Conservation (phyloP, 805 yeast species). For the Blastobotrys terrestris region DNA sequence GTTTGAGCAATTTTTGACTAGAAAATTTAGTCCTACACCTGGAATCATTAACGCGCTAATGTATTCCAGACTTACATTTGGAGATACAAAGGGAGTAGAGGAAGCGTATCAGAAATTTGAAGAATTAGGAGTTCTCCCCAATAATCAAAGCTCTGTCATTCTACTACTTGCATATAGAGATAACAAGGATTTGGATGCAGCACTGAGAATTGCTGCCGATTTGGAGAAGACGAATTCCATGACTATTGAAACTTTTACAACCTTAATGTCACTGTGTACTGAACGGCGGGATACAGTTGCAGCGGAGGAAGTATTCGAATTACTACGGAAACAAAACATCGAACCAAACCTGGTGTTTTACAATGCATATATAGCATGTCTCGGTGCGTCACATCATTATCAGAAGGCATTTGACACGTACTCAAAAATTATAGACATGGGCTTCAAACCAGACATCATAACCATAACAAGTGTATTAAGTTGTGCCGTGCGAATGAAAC, state of each 20-base stretch:
- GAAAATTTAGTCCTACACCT: slow-evolving; percentile 44
- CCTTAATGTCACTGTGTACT: slow-evolving; percentile 26
- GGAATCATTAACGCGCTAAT: slow-evolving; percentile 42
- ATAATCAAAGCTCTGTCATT: slow-evolving; percentile 29
- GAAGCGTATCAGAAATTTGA: slow-evolving; percentile 33
- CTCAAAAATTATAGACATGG: slow-evolving; percentile 19
- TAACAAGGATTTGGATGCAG: slow-evolving; percentile 32
- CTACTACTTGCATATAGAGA: slow-evolving; percentile 35
- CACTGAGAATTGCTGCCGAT: slow-evolving; percentile 24
- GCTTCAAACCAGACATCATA: slow-evolving; percentile 16
- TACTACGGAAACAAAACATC: slow-evolving; percentile 21
- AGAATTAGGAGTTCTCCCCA: slow-evolving; percentile 26
- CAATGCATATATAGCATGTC: slow-evolving; percentile 30
- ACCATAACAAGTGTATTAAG: slow-evolving; percentile 22
- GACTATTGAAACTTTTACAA: slow-evolving; percentile 20
- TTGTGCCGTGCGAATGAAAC: slow-evolving; percentile 17
- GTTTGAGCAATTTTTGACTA: slow-evolving; percentile 40
- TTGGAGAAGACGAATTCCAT: slow-evolving; percentile 21
- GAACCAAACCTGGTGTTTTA: slow-evolving; percentile 26
- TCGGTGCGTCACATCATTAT: slow-evolving; percentile 28
- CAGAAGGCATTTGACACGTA: slow-evolving; percentile 29
- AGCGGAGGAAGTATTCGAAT: slow-evolving; percentile 24
- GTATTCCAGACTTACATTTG: slow-evolving; percentile 34
- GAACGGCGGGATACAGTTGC: slow-evolving; percentile 21
- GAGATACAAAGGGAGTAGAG: slow-evolving; percentile 35